Conservation (phyloP, 495 filamentous ascomycete genomes). For the Hypoxylon fuscum region DNA sequence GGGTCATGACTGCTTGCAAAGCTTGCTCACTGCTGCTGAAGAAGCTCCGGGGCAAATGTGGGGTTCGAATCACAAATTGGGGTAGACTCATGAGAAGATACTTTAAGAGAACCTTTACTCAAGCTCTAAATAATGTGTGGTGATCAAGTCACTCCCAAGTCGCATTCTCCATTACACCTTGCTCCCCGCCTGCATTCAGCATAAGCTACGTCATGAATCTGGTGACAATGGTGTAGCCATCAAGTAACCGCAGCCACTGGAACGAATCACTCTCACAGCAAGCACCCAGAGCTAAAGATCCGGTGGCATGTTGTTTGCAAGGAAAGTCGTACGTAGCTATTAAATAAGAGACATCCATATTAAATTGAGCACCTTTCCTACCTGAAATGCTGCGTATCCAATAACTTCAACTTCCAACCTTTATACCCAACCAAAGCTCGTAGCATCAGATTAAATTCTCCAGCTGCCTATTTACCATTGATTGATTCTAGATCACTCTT, state of each 20-base stretch:
- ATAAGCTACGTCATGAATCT: constrained; percentile 39
- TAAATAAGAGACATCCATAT: too few species aligned
- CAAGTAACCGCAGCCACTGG: constrained; percentile 21
- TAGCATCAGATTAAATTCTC: not conserved
- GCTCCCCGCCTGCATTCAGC: constrained; percentile 22
- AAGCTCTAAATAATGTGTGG: not conserved
- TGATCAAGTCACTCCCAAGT: constrained; percentile 24
- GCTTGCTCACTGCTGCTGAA: constrained; percentile 16
- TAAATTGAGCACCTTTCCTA: constrained; percentile 17
- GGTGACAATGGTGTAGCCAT: constrained; percentile 31
- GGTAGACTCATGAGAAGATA: not conserved
- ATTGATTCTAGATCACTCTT: constrained; percentile 5
- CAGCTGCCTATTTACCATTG: constrained; percentile 3
- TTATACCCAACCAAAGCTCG: not conserved
- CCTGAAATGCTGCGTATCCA: constrained; percentile 16
- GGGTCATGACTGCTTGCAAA: constrained; percentile 15
- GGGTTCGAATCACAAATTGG: constrained; percentile 18
- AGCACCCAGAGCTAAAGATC: constrained; percentile 14
- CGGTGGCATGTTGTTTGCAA: constrained; percentile 28
- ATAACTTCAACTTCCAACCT: constrained; percentile 24
- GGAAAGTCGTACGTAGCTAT: constrained; percentile 9
- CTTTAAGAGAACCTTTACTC: constrained; percentile 16
- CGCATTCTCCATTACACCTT: constrained; percentile 13
- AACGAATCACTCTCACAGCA: constrained; percentile 29
- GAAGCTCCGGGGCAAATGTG: constrained; percentile 16